These are phyloP conservation scores for Haberlea rhodopensis DNA, from an alignment of 257 asterid species.

Conservation along the genomic window DNA sequence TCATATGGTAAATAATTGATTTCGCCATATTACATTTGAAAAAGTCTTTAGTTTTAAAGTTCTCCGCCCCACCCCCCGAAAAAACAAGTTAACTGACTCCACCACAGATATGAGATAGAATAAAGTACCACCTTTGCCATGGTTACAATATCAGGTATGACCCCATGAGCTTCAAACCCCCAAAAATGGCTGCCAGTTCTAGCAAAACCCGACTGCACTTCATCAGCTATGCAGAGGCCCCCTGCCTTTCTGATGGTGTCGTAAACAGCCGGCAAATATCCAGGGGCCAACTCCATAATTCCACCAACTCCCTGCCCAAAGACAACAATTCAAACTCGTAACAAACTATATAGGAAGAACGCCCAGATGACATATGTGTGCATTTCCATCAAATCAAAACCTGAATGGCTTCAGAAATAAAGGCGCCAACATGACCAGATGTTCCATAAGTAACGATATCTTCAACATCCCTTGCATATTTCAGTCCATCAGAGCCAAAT, in stretches of 20 bases:
- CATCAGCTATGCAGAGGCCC: constrained; percentile 95
- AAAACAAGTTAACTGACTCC: no score
- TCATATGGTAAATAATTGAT: no score
- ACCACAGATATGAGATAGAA: neutral
- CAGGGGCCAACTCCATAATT: constrained; percentile 92
- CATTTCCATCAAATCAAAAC: constrained; percentile 30
- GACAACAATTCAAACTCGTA: constrained; percentile 19
- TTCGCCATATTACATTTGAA: no score
- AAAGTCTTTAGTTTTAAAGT: no score
- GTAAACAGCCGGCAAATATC: constrained; percentile 82
- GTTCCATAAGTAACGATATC: constrained; percentile 88
- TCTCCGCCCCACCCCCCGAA: no score
- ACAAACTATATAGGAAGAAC: constrained; percentile 2
- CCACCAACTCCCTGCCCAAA: constrained; percentile 89
- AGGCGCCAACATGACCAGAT: constrained; percentile 76
- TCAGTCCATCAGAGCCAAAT: constrained; percentile 78
- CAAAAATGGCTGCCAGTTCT: constrained; percentile 89
- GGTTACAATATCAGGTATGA: constrained; percentile 93
- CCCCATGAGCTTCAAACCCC: constrained; percentile 94
- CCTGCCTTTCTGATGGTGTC: constrained; percentile 69
- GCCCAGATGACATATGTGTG: neutral
- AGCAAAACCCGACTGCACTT: constrained; percentile 92
- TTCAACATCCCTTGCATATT: constrained; percentile 85
- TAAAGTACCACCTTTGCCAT: constrained; percentile 72
- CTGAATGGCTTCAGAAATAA: constrained; percentile 91